A percentile compares a stretch with the other conserved stretches of the same genome.
Conservation (phyloP, 306 rosid species). For the Pyrus communis region DNA sequence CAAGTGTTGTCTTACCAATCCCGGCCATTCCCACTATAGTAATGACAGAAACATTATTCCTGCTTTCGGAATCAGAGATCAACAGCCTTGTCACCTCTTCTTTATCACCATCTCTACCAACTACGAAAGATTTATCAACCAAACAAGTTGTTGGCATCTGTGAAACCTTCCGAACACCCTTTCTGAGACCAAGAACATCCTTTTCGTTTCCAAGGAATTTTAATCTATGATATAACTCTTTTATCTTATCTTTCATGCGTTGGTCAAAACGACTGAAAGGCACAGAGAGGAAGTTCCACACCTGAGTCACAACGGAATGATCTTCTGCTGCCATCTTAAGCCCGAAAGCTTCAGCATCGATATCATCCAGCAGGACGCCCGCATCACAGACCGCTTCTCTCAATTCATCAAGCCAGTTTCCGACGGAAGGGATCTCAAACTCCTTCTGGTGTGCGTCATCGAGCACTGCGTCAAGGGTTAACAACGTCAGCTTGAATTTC, state of each 20-base stretch:
- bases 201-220: background rate
- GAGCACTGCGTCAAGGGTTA: background rate
- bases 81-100: background rate
- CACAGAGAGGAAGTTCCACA: background rate
- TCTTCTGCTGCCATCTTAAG: background rate
- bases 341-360: background rate
- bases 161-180: background rate
- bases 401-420: background rate
- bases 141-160: background rate
- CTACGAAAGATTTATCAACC: background rate
- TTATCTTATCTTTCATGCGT: background rate
- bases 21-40: background rate
- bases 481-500: background rate
- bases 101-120: background rate
- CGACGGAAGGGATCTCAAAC: background rate
- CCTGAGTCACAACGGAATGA: background rate
- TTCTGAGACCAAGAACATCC: background rate
- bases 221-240: background rate
- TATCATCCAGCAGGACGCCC: background rate
- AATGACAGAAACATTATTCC: background rate
- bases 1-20: background rate
- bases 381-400: background rate
- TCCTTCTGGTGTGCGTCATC: background rate
- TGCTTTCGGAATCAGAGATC: background rate
- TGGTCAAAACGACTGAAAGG: background rate